A percentile compares a stretch with the other conserved stretches of the same genome.
phyloP scores from a whole-genome alignment of 2,329 filamentous ascomycete genomes.

The Aureobasidium lini region DNA sequence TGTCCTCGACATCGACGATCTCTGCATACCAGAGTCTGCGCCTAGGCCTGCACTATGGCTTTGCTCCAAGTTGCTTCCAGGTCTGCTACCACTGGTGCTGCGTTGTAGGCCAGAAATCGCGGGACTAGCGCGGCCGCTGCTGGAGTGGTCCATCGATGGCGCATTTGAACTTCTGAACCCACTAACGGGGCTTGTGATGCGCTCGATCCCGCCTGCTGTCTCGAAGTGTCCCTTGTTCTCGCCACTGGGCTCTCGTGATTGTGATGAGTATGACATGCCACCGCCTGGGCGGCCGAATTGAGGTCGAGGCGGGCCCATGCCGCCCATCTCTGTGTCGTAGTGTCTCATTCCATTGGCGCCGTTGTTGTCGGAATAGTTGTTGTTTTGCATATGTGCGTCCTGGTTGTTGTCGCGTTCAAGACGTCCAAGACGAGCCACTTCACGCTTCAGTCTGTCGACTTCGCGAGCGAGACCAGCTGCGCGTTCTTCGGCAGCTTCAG shows the following conservation, averaged over 20 bases:
- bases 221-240: conserved; percentile 37
- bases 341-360: conserved; percentile 14
- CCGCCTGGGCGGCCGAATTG: not conserved
- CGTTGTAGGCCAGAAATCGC: conserved; percentile 5
- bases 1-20: not conserved
- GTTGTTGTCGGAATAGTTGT: conserved; percentile 14
- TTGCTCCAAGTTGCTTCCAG: conserved; percentile 7
- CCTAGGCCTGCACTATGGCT: not conserved
- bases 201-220: conserved; percentile 1
- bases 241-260: conserved; percentile 3
- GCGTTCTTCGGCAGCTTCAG: conserved; percentile 77
- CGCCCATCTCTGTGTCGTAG: conserved; percentile 9
- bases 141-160: conserved; percentile 5
- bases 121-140: conserved; percentile 14
- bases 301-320: conserved; percentile 4
- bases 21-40: not conserved
- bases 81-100: conserved; percentile 10
- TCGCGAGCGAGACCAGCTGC: conserved; percentile 80
- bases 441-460: conserved; percentile 87
- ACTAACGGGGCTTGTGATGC: conserved; percentile 3
- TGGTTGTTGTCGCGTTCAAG: conserved; percentile 6
- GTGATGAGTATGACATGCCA: conserved; percentile 5
- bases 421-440: conserved; percentile 38
- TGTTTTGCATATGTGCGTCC: conserved; percentile 7
- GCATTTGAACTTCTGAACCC: conserved; percentile 9